Base-by-base conservation (phyloP, 176 grass and related monocot genomes). In the Zoysia japonica region DNA sequence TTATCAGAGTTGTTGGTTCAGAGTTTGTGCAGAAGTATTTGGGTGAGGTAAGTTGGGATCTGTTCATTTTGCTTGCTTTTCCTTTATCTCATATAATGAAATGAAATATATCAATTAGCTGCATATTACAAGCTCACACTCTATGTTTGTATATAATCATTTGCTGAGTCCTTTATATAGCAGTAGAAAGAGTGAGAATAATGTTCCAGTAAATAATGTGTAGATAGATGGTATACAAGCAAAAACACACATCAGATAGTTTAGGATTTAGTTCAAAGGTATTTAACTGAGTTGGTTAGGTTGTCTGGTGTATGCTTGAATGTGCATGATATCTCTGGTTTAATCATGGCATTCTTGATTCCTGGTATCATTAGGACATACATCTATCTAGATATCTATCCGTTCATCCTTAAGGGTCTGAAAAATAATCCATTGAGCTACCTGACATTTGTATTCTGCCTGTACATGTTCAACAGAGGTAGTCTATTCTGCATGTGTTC, bases 21-120 rank as follows among this genome's bases (percentile, higher is more conserved):
- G 94, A 97, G 66, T 97, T 97, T 76, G 94, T 97, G 51, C 94
- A 97, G 73, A 97, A 97, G 83, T 97, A 97, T 77, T 82, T 97
- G 85, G 94, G 94, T 51, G 94, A 97, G 96, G 96, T 95, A 82
- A 73, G 78, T 68, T 69, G 17, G 49, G 17, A 68, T 61, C 43
- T 45, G 48, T 20, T 66, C 19, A 12, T 15, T 63, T 68, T 19
- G 0, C 6, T n/a, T 44, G 14, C 48, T 8, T 8, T 44, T 65
- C 46, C 35, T 54, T 49, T 56, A n/a, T 6, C 52, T 74, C 57
- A 51, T 56, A 35, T 39, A 79, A 69, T 55, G 55, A 65, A 79
- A 69, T 55, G 55, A 65, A 20, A 63, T 13, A 43, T 51, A 55
- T 9, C 51, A 38, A 56, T 44, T 19, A 37, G 20, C 47, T 75